Evolutionary conservation across 2,329 filamentous ascomycete genomes (phyloP).

Genomic region (Zymoseptoria crescenta): DNA sequence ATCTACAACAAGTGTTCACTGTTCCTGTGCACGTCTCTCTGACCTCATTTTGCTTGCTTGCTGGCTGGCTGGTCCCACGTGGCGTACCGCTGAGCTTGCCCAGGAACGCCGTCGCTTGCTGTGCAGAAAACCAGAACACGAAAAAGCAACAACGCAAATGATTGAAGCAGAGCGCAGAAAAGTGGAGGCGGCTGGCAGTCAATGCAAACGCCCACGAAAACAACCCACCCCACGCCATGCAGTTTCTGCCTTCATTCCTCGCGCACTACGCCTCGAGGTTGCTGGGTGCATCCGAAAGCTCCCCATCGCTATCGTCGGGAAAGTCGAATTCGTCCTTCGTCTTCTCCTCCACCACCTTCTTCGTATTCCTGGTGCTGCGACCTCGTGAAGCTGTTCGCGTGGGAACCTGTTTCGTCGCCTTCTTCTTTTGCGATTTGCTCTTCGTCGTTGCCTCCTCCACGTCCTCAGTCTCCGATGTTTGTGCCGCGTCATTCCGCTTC

Average conservation of each 20-base stretch:
- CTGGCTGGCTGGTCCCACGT: neutral
- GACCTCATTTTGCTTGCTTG: neutral
- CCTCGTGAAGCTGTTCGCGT: conserved; percentile 8
- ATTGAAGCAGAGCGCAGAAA: neutral
- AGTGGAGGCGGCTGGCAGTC: neutral
- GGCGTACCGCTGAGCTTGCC: neutral
- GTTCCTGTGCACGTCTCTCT: neutral
- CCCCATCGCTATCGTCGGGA: conserved; percentile 19
- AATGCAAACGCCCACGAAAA: neutral
- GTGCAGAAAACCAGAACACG: neutral
- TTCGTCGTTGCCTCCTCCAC: neutral
- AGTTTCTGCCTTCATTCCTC: neutral
- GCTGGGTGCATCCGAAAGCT: conserved; percentile 21
- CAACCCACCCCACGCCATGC: neutral
- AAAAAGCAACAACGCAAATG: neutral
- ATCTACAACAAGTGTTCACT: neutral
- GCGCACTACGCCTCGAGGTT: conserved; percentile 16
- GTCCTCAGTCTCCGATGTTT: conserved; percentile 1
- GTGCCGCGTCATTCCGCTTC: conserved; percentile 1
- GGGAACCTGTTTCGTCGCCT: conserved; percentile 12
- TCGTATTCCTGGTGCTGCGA: neutral
- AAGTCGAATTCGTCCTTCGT: conserved; percentile 21
- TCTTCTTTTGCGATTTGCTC: conserved; percentile 1
- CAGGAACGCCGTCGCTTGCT: neutral
- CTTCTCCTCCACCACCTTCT: conserved; percentile 14